Conservation (phyloP, 768 basidiomycete species). For the Tephrocybe sp. region DNA sequence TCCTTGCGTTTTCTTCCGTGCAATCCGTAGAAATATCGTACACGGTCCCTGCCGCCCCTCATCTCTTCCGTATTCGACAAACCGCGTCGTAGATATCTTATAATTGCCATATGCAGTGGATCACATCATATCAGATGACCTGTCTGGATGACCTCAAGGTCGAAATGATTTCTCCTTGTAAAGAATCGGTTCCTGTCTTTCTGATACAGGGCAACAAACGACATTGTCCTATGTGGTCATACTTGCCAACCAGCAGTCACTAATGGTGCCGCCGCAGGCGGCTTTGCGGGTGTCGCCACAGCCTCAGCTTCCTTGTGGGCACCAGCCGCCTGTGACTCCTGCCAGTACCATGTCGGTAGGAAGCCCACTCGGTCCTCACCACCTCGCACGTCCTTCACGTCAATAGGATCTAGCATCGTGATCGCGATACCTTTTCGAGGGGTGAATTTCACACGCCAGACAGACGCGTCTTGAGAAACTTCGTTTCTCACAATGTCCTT, state of each 20-base stretch:
- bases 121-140: slow-evolving; percentile 34
- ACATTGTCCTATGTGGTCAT: slow-evolving; percentile 8
- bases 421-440: slow-evolving; percentile 61
- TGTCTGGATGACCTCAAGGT: slow-evolving; percentile 24
- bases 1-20: not conserved
- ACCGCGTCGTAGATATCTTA: slow-evolving; percentile 1
- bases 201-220: slow-evolving; percentile 16
- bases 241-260: slow-evolving; percentile 24
- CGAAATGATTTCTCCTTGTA: slow-evolving; percentile 15
- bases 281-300: not conserved
- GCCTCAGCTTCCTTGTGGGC: slow-evolving; percentile 2
- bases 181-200: slow-evolving; percentile 16
- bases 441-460: slow-evolving; percentile 73
- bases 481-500: slow-evolving; percentile 29
- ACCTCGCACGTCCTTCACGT: slow-evolving; percentile 55
- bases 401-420: slow-evolving; percentile 43
- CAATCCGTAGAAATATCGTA: not conserved
- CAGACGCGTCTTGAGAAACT: slow-evolving; percentile 28
- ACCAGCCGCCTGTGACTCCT: slow-evolving; percentile 26
- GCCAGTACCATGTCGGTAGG: slow-evolving; percentile 72
- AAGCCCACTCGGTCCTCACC: slow-evolving; percentile 82
- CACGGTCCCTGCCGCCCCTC: not conserved
- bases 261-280: slow-evolving; percentile 4
- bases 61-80: slow-evolving; percentile 5
- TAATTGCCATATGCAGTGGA: slow-evolving; percentile 10